phyloP scores from a whole-genome alignment of 2,329 filamentous ascomycete species.

The Colletotrichum liriopes region DNA sequence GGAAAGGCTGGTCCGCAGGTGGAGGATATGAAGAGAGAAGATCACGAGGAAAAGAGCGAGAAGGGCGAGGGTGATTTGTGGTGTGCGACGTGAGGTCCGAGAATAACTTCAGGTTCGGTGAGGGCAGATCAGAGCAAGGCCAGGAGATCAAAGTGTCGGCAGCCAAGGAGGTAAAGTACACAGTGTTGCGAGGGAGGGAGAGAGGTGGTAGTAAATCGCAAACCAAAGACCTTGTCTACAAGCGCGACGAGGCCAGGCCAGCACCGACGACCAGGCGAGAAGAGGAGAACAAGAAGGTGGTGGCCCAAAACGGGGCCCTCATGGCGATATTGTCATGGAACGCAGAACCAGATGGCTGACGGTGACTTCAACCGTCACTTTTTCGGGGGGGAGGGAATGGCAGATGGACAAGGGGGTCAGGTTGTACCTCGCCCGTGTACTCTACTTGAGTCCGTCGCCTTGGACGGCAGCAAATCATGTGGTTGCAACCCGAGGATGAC shows the following conservation, averaged over 20 bases:
- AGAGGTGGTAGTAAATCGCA: slow-evolving; percentile 10
- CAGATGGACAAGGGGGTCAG: slow-evolving; percentile 6
- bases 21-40: slow-evolving; percentile 18
- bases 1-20: slow-evolving; percentile 34
- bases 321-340: slow-evolving; percentile 35
- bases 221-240: slow-evolving; percentile 18
- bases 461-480: slow-evolving; percentile 38
- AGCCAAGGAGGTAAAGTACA: slow-evolving; percentile 13
- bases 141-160: slow-evolving; percentile 25
- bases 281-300: not conserved
- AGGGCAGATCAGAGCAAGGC: slow-evolving; percentile 10
- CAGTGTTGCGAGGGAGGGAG: not conserved
- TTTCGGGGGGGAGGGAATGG: not conserved
- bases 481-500: slow-evolving; percentile 30
- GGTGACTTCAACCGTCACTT: slow-evolving; percentile 5
- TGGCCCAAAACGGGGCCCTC: slow-evolving; percentile 31
- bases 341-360: slow-evolving; percentile 12
- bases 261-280: slow-evolving; percentile 6
- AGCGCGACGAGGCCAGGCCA: not conserved
- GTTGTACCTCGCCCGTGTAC: slow-evolving; percentile 29
- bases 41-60: slow-evolving; percentile 1
- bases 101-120: slow-evolving; percentile 39
- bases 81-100: slow-evolving; percentile 40
- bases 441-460: slow-evolving; percentile 24
- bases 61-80: slow-evolving; percentile 15